These are phyloP conservation scores for Lipomyces sp. DNA, from an alignment of 805 yeast genomes.

Conservation along the genomic window DNA sequence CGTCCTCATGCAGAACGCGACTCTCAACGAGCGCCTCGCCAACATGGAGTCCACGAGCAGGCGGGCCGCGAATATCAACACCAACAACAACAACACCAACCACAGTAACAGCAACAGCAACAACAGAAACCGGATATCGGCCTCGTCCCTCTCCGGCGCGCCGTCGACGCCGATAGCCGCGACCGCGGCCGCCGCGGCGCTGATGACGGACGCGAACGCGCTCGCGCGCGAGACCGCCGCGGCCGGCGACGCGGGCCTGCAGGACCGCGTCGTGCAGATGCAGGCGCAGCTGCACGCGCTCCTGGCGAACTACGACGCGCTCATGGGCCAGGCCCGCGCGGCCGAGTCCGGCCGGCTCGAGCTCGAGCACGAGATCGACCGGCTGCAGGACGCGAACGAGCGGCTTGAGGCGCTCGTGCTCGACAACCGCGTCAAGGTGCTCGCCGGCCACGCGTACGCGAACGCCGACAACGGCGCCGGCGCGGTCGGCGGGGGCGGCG, in stretches of 20 bases:
- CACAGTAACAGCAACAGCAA: neutral
- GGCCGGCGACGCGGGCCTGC: neutral
- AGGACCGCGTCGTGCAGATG: neutral
- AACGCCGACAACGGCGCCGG: neutral
- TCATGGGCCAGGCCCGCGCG: slow-evolving; percentile 12
- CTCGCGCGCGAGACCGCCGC: neutral
- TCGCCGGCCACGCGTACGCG: slow-evolving; percentile 1
- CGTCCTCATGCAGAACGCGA: slow-evolving; percentile 23
- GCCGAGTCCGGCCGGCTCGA: slow-evolving; percentile 15
- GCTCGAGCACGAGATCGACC: slow-evolving; percentile 13
- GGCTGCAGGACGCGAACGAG: slow-evolving; percentile 13
- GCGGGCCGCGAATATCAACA: neutral
- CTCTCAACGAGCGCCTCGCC: slow-evolving; percentile 15
- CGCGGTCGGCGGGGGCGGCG: neutral
- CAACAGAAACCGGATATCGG: too few relatives aligned
- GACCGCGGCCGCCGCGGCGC: neutral
- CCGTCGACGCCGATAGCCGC: neutral
- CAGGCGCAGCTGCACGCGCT: slow-evolving; percentile 8
- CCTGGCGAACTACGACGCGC: slow-evolving; percentile 11
- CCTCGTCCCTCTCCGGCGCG: too few relatives aligned
- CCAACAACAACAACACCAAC: neutral
- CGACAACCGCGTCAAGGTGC: slow-evolving; percentile 14
- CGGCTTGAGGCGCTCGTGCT: slow-evolving; percentile 14
- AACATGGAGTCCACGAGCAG: slow-evolving; percentile 1
- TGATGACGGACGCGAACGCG: too few relatives aligned